Base-by-base conservation (phyloP, 2,329 filamentous ascomycete genomes). In the Aspergillus costaricaensis region DNA sequence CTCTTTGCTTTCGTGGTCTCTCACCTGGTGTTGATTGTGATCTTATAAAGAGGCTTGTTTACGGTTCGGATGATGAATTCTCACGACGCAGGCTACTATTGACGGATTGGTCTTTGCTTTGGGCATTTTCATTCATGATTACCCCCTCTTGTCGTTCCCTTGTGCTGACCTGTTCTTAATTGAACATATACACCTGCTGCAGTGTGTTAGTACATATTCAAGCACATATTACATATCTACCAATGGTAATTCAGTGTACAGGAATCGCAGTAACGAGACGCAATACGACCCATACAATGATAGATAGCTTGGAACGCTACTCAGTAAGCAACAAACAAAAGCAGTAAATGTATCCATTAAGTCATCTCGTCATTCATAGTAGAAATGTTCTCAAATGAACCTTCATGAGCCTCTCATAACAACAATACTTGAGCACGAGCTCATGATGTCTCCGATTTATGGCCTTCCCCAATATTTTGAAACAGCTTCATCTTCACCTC, bases 401-500 rank as follows among this genome's bases (percentile, higher is more conserved):
- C 21, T 49, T 32, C 30, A 57, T 57, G 39, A n/a, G 41, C 48
- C 14, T 19, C 14, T 30, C 39, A 25, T 21, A 27, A 12, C 3
- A 36, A 36, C 12, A 14, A 6, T 5, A 36, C 12, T 36, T 4
- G 32, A 36, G 12, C 32, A 36, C 14, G 17, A 38, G 43, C 12
- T 36, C 30, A 21, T 62, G 62, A 70, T 38, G 65, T 54, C 53
- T 66, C 60, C 49, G 60, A 41, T n/a, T 58, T 55, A 2, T 58
- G 38, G 15, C 66, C 56, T 27, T 74, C 70, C 12, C 74, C 74
- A 19, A 81, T 74, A 25, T 72, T 74, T 61, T 78, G 77, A 66
- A 85, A 85, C 9, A 85, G 72, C 62, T 78, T 80, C 63, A 79
- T 79, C 70, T 84, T 84, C 27, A 84, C 79, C 49, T 83, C 80